Evolutionary conservation across 148 eudicot genomes (phyloP).

Genomic region (Polygonum aviculare): DNA sequence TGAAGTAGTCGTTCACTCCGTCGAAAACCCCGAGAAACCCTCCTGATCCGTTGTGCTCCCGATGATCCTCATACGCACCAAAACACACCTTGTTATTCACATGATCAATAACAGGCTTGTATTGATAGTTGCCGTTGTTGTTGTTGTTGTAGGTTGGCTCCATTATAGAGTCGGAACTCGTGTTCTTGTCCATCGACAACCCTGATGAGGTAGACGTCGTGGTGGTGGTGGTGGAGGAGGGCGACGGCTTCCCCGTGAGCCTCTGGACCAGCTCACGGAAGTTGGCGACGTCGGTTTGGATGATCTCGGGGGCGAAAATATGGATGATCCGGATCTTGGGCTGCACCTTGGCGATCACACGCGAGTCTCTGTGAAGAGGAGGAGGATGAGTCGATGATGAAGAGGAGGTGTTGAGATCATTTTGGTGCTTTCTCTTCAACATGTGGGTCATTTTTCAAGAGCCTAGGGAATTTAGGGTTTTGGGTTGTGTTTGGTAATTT

Average conservation of each 20-base stretch:
- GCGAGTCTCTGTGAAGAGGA: conserved; percentile 45
- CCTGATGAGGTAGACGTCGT: not conserved
- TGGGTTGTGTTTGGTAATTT: not conserved
- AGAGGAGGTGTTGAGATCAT: not conserved
- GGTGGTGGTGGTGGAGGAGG: not conserved
- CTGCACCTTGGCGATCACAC: conserved; percentile 39
- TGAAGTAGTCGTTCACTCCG: not conserved
- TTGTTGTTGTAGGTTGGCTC: not conserved
- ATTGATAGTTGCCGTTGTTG: not conserved
- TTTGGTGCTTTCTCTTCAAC: conserved; percentile 16
- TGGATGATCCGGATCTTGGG: conserved; percentile 75
- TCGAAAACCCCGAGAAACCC: conserved; percentile 1
- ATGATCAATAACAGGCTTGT: not conserved
- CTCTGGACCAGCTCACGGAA: conserved; percentile 66
- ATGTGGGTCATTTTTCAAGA: conserved; percentile 16
- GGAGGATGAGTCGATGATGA: conserved; percentile 9
- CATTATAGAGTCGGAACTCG: not conserved
- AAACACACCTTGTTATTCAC: not conserved
- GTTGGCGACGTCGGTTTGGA: conserved; percentile 59
- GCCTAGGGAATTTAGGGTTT: not conserved
- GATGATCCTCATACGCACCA: not conserved
- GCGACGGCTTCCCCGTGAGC: conserved; percentile 56
- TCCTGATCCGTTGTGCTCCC: not conserved
- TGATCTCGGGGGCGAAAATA: conserved; percentile 67
- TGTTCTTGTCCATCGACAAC: not conserved